Base-by-base conservation (phyloP, 2,329 filamentous ascomycete genomes). In the Xylaria sp. region DNA sequence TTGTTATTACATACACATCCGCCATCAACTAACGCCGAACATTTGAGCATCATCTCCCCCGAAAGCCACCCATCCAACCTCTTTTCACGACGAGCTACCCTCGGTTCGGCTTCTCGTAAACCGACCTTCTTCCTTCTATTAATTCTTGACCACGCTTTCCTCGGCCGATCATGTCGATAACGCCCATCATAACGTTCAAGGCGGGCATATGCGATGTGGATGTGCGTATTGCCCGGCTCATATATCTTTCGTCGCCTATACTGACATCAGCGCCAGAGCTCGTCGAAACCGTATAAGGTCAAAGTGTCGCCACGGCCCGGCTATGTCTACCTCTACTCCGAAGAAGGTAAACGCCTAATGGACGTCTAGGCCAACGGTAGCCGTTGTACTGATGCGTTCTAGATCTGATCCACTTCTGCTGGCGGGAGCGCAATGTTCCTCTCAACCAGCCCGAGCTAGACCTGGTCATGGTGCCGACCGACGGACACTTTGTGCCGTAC, bases 331-430 rank as follows among this genome's bases (percentile, higher is more conserved):
- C 86, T 97, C 50, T 96, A 94, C 75, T 83, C 83, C 47, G 92
- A 96, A 80, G 93, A 97, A 87, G 93, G 88, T 88, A 69, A 53
- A 73, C 37, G 51, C 50, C 17, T 13, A 42, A 26, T 46, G 16
- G 39, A 38, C 19, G 34, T 44, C 34, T 20, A 29, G 16, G 6
- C 21, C 13, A 3, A 42, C 16, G 5, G 29, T 39, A 43, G n/a
- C 2, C 26, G 13, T 17, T 39, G 22, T 55, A 26, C 57, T 66
- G 26, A 71, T 49, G 21, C 16, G 22, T 40, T 40, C n/a, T 61
- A 92, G 89, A 97, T 48, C 84, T 99, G 56, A 82, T 96, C 57
- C 92, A 97, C 78, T 96, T 99, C 77, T 97, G 92, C 83, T 99
- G 95, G 95, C 89, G 92, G 62, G 87, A 90, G 67, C 88, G 94